phyloP scores from a whole-genome alignment of 164 flowering plant genomes.

The Stephania japonica region DNA sequence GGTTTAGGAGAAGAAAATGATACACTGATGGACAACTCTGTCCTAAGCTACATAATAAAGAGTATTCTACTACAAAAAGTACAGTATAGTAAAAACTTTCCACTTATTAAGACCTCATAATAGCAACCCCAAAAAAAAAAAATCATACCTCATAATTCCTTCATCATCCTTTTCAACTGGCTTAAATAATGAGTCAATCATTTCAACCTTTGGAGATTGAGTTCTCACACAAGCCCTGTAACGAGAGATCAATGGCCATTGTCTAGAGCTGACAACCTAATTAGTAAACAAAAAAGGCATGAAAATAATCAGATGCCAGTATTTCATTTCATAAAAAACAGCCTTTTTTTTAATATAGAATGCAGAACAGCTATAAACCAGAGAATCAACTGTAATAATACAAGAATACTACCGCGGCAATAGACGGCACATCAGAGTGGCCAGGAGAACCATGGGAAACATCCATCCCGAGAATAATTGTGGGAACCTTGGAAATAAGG shows the following conservation, averaged over 20 bases:
- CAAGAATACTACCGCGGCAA: constrained; percentile 67
- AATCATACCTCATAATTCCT: constrained; percentile 55
- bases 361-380: neutral
- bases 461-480: constrained; percentile 90
- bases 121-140: neutral
- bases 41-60: neutral
- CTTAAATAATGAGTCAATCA: constrained; percentile 64
- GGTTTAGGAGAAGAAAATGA: neutral
- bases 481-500: constrained; percentile 53
- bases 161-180: constrained; percentile 46
- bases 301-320: neutral
- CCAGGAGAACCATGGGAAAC: constrained; percentile 98
- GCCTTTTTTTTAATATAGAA: neutral
- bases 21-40: neutral
- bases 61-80: neutral
- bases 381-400: neutral
- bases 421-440: constrained; percentile 79
- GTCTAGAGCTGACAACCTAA: constrained; percentile 85
- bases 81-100: neutral
- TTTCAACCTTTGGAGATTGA: constrained; percentile 79
- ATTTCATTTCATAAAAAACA: neutral
- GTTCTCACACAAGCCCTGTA: constrained; percentile 88
- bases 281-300: neutral
- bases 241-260: constrained; percentile 79
- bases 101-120: neutral